phyloP scores from a whole-genome alignment of 2,329 filamentous ascomycete species.

The Aspergillus pseudoterreus region DNA sequence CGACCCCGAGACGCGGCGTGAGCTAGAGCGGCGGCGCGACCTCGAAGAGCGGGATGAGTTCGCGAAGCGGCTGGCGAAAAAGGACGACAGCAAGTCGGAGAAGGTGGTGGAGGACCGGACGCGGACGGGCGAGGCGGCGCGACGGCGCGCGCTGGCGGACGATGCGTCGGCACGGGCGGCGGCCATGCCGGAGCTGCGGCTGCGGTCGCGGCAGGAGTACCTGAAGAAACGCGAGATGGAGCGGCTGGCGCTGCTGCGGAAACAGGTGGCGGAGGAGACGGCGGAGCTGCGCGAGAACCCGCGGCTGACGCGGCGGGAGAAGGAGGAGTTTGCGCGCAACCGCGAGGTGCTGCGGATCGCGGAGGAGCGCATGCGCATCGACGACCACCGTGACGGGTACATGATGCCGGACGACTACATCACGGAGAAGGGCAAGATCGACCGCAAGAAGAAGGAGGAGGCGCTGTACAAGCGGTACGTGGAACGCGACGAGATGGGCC shows the following conservation, averaged over 20 bases:
- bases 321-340: constrained; percentile 84
- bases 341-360: constrained; percentile 75
- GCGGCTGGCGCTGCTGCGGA: constrained; percentile 76
- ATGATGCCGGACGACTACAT: constrained; percentile 92
- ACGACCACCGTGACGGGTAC: constrained; percentile 90
- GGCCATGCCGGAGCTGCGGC: constrained; percentile 74
- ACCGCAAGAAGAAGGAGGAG: constrained; percentile 81
- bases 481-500: constrained; percentile 79
- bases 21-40: constrained; percentile 61
- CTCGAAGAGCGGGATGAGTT: constrained; percentile 75
- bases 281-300: constrained; percentile 75
- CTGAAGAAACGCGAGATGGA: constrained; percentile 89
- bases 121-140: constrained; percentile 55
- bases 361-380: constrained; percentile 80
- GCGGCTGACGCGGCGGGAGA: constrained; percentile 71
- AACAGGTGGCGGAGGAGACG: constrained; percentile 85
- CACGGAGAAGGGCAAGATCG: constrained; percentile 86
- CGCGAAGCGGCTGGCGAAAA: constrained; percentile 68
- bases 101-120: constrained; percentile 62
- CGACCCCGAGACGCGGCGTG: constrained; percentile 58
- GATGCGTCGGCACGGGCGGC: constrained; percentile 64
- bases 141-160: constrained; percentile 61
- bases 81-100: constrained; percentile 67
- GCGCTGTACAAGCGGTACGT: constrained; percentile 88
- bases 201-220: constrained; percentile 86